phyloP scores from a whole-genome alignment of 768 basidiomycete genomes.

The Termitomyces sp. region DNA sequence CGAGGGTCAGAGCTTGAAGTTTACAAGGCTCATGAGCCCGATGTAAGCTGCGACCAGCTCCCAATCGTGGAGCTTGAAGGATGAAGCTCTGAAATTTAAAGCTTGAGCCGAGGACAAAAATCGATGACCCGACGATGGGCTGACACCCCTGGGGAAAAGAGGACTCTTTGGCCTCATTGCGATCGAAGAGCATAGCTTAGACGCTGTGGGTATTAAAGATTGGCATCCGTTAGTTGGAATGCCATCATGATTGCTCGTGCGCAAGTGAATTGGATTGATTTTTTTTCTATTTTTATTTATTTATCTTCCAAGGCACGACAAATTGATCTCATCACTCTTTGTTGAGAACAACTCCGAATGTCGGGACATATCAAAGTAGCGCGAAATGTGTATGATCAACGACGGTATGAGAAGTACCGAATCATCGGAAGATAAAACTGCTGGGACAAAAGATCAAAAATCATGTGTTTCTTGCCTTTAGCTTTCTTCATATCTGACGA shows the following conservation, averaged over 20 bases:
- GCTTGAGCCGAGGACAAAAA: background rate
- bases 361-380: too few relatives aligned
- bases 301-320: background rate
- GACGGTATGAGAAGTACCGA: too few relatives aligned
- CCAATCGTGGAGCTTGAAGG: background rate
- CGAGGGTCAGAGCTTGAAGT: background rate
- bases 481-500: too few relatives aligned
- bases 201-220: background rate
- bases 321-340: too few relatives aligned
- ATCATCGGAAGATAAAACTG: too few relatives aligned
- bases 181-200: background rate
- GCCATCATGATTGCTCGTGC: too few relatives aligned
- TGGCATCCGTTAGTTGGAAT: background rate
- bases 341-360: too few relatives aligned
- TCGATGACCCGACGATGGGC: background rate
- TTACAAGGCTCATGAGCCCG: background rate
- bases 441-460: too few relatives aligned
- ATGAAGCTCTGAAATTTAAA: background rate
- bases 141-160: background rate
- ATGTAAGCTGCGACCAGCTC: background rate
- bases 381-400: too few relatives aligned
- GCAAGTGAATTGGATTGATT: too few relatives aligned
- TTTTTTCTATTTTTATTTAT: background rate
- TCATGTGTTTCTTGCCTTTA: background rate
- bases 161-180: background rate